Percentiles rank a stretch among this genome's conserved stretches.
Evolutionary conservation across 192 early-diverging fungal genomes (phyloP).

Genomic region (Backusella tuberculispora): DNA sequence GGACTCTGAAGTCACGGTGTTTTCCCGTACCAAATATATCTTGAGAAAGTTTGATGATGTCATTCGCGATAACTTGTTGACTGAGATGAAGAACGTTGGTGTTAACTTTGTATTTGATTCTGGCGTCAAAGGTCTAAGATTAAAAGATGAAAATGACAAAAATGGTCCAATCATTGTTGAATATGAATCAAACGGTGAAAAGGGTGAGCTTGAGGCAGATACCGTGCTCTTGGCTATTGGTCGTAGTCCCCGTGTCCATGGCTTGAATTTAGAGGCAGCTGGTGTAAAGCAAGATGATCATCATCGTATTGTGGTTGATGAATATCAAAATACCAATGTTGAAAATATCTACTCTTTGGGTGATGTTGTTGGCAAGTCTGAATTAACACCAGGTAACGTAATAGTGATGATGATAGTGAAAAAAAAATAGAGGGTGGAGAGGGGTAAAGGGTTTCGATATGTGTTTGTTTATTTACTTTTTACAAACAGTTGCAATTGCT

Average conservation of each 20-base stretch:
- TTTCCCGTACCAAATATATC: constrained; percentile 82
- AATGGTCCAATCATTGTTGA: constrained; percentile 58
- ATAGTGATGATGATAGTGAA: not conserved
- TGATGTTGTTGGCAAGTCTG: constrained; percentile 88
- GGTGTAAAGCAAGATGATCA: constrained; percentile 67
- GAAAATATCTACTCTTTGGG: constrained; percentile 86
- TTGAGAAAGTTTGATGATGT: constrained; percentile 83
- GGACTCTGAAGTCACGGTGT: constrained; percentile 80
- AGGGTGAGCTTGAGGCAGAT: constrained; percentile 68
- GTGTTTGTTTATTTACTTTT: not conserved
- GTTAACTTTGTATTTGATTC: constrained; percentile 75
- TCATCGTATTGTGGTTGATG: constrained; percentile 81
- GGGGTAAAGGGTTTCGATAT: not conserved
- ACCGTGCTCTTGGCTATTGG: constrained; percentile 90
- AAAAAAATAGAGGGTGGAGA: not conserved
- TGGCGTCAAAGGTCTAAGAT: constrained; percentile 48
- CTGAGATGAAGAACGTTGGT: constrained; percentile 74
- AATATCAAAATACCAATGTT: constrained; percentile 81
- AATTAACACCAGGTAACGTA: constrained; percentile 82
- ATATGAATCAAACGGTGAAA: constrained; percentile 41
- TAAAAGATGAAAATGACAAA: constrained; percentile 54
- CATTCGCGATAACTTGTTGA: constrained; percentile 76
- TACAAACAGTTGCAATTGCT: constrained; percentile 71
- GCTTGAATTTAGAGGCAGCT: constrained; percentile 68
- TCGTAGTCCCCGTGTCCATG: constrained; percentile 69